These are phyloP conservation scores for Alternaria incomplexa DNA, from an alignment of 2,329 filamentous ascomycete species.

Conservation along the genomic window DNA sequence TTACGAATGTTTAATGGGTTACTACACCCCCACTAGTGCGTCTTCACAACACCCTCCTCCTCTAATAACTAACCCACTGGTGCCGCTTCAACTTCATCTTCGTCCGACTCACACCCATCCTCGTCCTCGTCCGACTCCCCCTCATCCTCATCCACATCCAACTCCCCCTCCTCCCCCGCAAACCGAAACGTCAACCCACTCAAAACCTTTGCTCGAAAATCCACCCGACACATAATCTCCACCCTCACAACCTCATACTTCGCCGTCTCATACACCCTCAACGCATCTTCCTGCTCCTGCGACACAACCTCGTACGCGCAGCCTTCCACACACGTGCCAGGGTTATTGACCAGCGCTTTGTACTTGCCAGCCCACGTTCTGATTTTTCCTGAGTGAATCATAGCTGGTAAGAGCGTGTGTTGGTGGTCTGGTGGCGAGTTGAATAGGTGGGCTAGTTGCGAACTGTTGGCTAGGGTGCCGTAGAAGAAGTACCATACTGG, in stretches of 20 bases:
- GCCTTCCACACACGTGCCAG: not conserved
- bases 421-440: not conserved
- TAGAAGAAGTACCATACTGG: not conserved
- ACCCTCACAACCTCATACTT: conserved; percentile 12
- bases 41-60: too few relatives aligned
- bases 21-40: not conserved
- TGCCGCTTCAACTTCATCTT: not conserved
- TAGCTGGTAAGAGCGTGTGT: not conserved
- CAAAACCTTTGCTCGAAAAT: not conserved
- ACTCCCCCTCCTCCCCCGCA: not conserved
- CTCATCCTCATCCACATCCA: not conserved
- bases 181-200: conserved; percentile 6
- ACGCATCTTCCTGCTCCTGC: not conserved
- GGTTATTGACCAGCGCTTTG: not conserved
- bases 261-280: conserved; percentile 6
- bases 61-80: too few relatives aligned
- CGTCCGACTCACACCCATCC: too few relatives aligned
- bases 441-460: not conserved
- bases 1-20: not conserved
- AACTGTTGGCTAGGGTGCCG: not conserved
- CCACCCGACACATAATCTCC: not conserved
- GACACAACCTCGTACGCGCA: conserved; percentile 3
- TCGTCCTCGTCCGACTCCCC: too few relatives aligned
- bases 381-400: not conserved
- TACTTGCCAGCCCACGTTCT: not conserved